Base-by-base conservation (phyloP, 2,329 filamentous ascomycete species). In the Cladophialophora carrionii region DNA sequence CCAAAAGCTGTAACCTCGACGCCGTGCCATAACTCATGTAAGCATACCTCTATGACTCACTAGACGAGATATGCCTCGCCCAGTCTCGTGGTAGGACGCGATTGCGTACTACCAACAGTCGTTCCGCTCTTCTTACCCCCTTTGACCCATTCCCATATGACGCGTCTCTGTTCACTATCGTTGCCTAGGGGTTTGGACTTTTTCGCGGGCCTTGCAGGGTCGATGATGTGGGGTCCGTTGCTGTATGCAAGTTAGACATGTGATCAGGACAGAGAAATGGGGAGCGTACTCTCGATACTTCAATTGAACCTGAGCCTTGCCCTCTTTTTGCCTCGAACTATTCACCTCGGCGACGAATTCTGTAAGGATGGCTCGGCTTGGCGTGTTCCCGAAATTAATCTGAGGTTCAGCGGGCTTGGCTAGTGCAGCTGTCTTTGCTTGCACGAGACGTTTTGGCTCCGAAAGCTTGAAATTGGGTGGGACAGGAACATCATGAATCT, bases 301-400 rank as follows among this genome's bases (percentile, higher is more conserved):
- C 48, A 60, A 26, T 12, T 52, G 20, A 17, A 60, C 10, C 48
- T 12, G 31, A 17, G 10, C 20, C 34, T 51, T 60, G 20, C 57
- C 49, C 22, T 41, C 17, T 29, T n/a, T 12, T 43, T 53, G 9
- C 9, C 48, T 41, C 37, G 17, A 32, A 2, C 9, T 20, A 32
- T 60, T 60, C 14, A 60, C 22, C 48, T 31, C 46, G 8, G 17
- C n/a, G 49, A 60, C 20, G 46, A 60, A 60, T 17, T 41, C 9
- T 20, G 3, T 29, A 8, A 60, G 57, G 2, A 60, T 32, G 29
- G 10, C 7, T 3, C 51, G 34, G 20, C 43, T 60, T 17, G 57
- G 57, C 9, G 20, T 29, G n/a, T 55, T 9, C 37, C 14, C 17
- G n/a, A 43, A 8, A 43, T 43, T 43, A 17, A 43, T 43, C 6